A percentile compares a stretch with the other conserved stretches of the same genome.
Conservation (phyloP, 2,329 filamentous ascomycete genomes). For the Ascochyta viciae-villosae region DNA sequence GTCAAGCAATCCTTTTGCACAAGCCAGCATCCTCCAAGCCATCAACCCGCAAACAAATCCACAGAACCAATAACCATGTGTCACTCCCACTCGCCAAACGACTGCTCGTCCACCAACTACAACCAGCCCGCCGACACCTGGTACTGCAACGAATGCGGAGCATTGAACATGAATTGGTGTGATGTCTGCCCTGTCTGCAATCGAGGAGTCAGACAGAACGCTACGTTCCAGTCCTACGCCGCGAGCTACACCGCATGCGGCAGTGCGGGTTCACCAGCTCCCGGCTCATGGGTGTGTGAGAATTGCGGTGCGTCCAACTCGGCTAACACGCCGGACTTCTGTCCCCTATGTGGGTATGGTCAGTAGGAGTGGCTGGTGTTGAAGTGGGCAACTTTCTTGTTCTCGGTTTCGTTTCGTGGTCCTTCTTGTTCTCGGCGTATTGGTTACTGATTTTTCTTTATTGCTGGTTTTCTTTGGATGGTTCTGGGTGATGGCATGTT, state of each 20-base stretch:
- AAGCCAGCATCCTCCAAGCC: background rate
- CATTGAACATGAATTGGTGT: background rate
- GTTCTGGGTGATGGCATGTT: no score
- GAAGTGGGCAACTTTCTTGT: no score
- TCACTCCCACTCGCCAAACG: background rate
- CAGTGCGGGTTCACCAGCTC: background rate
- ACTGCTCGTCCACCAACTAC: background rate
- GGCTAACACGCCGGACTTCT: background rate
- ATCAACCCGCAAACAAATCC: background rate
- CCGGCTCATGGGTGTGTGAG: background rate
- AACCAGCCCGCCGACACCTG: conserved; percentile 5
- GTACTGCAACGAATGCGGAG: conserved; percentile 9
- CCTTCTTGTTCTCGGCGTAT: no score
- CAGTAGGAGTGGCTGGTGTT: no score
- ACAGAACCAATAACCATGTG: background rate
- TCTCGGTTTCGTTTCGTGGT: no score
- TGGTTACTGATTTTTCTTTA: no score
- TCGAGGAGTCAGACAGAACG: background rate
- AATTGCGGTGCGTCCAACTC: background rate
- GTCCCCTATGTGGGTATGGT: background rate
- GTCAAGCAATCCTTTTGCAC: background rate
- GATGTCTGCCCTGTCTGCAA: conserved; percentile 1
- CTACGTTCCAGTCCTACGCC: background rate
- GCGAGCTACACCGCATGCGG: background rate
- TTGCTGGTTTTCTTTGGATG: no score